These are phyloP conservation scores for Dioscorea zingiberensis DNA, from an alignment of 106 monocot species.

Conservation along the genomic window DNA sequence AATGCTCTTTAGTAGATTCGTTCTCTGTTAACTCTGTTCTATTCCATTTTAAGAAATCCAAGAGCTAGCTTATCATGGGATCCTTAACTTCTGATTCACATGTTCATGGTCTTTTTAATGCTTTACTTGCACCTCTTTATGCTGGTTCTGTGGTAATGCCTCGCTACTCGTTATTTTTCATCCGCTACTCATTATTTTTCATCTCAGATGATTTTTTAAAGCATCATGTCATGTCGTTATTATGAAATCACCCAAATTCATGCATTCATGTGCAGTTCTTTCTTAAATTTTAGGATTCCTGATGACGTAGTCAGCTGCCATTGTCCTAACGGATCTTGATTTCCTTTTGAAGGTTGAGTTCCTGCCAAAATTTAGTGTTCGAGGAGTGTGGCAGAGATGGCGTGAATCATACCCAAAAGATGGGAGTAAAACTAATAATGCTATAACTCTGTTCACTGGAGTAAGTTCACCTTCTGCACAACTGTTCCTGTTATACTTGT, in stretches of 20 bases:
- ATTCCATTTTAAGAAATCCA: background rate
- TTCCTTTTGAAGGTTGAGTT: conserved; percentile 78
- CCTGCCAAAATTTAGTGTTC: conserved; percentile 95
- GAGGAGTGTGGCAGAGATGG: conserved; percentile 97
- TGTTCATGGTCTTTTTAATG: conserved; percentile 99
- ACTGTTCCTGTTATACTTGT: too few species aligned
- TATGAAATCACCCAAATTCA: too few species aligned
- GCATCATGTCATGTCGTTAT: too few species aligned
- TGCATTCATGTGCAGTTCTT: too few species aligned
- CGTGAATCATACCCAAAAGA: conserved; percentile 81
- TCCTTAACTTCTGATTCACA: conserved; percentile 77
- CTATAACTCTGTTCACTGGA: conserved; percentile 93
- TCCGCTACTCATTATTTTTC: too few species aligned
- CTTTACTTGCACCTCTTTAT: conserved; percentile 89
- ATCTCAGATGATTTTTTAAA: too few species aligned
- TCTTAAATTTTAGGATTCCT: too few species aligned
- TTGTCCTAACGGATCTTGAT: too few species aligned
- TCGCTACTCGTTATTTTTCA: too few species aligned
- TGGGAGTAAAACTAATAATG: conserved; percentile 51
- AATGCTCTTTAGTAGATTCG: too few species aligned
- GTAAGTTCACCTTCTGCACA: conserved; percentile 25
- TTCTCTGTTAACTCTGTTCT: background rate
- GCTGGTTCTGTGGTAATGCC: conserved; percentile 77
- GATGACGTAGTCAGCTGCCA: too few species aligned
- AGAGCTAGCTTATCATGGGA: background rate